Evolutionary conservation across 2,329 filamentous ascomycete species (phyloP), one percentile per base, ranked within the genome.

Genomic region (Claviceps monticola): DNA sequence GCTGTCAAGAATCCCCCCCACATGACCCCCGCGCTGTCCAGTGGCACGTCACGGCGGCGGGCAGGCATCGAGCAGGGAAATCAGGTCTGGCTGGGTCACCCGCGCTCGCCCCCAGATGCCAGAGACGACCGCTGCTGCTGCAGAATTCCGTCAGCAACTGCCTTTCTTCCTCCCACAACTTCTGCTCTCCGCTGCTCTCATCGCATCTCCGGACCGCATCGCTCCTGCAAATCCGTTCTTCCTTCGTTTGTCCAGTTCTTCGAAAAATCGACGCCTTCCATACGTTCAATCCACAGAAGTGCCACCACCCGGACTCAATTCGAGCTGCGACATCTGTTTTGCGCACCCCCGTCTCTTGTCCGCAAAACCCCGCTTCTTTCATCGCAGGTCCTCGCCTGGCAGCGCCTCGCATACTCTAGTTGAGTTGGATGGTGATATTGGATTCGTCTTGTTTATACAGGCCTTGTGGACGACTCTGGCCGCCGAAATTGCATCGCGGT

Each of bases 181-280:
- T 34, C 34, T 34, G 36, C 49, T 39, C 23, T 34, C 34, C 26
- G 19, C 29, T 39, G 21, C 49, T 34, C 34, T 46, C 14, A 26
- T 46, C 49, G 43, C 49, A 45, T 46, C 43, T 9, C 43, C 43
- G 49, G n/a, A 46, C n/a, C n/a, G 21, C 43, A 39, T n/a, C 34
- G 41, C 17, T 36, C n/a, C 21, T 29, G n/a, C 34, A 39, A 17
- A 46, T 38, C 34, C 39, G 13, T 45, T 46, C 49, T 34, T 2
- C 19, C 44, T 16, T 7, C 14, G 8, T 23, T 44, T 37, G 6
- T 11, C 29, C 29, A 34, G 29, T 11, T 4, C 19, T 23, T n/a
- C 17, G 34, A 44, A n/a, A 11, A 50, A 7, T 14, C 26, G 29
- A 50, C 19, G 17, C 14, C 29, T 26, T 5, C 29, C 19, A 4